Base-by-base conservation (phyloP, 768 basidiomycete genomes). In the Trametes punicea region DNA sequence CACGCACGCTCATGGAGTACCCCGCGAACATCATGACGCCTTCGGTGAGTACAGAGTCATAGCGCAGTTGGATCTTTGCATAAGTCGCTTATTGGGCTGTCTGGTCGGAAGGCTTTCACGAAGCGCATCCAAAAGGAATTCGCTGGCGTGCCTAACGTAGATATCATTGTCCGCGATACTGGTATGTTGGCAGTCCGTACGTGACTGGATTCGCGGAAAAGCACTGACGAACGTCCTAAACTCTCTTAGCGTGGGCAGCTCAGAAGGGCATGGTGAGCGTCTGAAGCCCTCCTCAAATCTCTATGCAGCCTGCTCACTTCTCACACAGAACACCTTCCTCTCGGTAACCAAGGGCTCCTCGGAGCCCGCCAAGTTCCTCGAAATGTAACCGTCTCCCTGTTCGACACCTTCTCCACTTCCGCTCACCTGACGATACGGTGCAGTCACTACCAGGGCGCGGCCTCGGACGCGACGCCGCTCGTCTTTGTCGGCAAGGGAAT, bases 11-110 rank as follows among this genome's bases (percentile, higher is more conserved):
- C 44, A 86, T 82, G 83, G 93, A 94, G 70, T 72, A 89, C 5
- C 93, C 93, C 48, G 91, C 82, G 1, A 94, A 94, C 69, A 82
- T 93, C 70, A 74, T 91, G 76, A 93, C 90, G 2, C 92, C 91
- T 8, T 90, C 90, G 13, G 86, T 86, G 63, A 40, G 77, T 26
- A 5, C 4, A 10, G 21, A 25, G 10, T 3, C 3, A 4, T 7
- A 20, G 23, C 25, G 11, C 2, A 5, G 21, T 6, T 7, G 41
- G 21, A 25, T n/a, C n/a, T n/a, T n/a, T n/a, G 11, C 68, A 48
- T 23, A 47, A 25, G 20, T 25, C n/a, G 50, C 16, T n/a, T 15
- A 36, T 20, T n/a, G 30, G 11, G 30, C 15, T 34, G 40, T 18
- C 20, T 29, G 31, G 31, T 50, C 6, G 38, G 6, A 62, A 90